These are phyloP conservation scores for Podosphaera fusca DNA, from an alignment of 2,329 filamentous ascomycete genomes.

Conservation along the genomic window DNA sequence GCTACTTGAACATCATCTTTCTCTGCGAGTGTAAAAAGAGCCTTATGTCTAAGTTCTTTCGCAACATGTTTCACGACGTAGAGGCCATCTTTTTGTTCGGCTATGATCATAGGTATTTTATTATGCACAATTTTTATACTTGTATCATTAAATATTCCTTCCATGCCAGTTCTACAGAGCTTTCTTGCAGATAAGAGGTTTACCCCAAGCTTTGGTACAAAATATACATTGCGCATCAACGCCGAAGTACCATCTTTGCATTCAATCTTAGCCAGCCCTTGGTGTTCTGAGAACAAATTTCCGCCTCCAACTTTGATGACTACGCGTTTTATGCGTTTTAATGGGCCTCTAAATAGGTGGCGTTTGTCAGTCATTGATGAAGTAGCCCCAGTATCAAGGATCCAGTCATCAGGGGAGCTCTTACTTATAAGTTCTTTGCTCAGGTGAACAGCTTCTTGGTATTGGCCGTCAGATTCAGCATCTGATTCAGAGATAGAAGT, in stretches of 20 bases:
- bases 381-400: too few relatives aligned
- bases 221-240: too few relatives aligned
- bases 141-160: neutral
- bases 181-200: too few relatives aligned
- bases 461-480: neutral
- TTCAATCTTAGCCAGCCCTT: neutral
- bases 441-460: neutral
- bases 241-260: neutral
- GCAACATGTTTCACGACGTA: too few relatives aligned
- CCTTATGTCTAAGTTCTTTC: too few relatives aligned
- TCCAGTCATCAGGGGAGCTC: neutral
- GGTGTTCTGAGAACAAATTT: neutral
- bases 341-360: too few relatives aligned
- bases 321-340: too few relatives aligned
- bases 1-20: too few relatives aligned
- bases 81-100: neutral
- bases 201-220: too few relatives aligned
- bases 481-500: neutral
- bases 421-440: neutral
- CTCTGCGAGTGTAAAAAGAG: too few relatives aligned
- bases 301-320: too few relatives aligned
- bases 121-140: neutral
- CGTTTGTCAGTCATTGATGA: too few relatives aligned
- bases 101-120: neutral
- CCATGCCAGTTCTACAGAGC: neutral